Evolutionary conservation across 495 filamentous ascomycete species (phyloP).

Genomic region (Chaetomidium leptoderma): DNA sequence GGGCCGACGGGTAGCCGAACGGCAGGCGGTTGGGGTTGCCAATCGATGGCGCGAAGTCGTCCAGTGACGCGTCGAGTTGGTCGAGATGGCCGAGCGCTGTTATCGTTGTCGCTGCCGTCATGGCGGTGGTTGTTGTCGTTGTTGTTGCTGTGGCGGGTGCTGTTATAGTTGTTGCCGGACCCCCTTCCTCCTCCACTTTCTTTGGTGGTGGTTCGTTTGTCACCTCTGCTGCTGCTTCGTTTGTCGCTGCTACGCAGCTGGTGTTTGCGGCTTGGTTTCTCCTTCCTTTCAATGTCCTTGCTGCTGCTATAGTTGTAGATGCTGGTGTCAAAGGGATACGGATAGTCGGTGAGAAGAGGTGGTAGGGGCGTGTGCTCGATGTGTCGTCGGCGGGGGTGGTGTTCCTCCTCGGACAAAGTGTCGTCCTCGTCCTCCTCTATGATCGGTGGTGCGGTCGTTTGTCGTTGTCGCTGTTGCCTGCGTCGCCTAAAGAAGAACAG

Average conservation of each 20-base stretch:
- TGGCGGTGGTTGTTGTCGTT: slow-evolving; percentile 12
- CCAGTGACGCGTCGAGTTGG: slow-evolving; percentile 68
- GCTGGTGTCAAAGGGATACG: slow-evolving; percentile 8
- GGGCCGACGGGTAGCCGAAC: slow-evolving; percentile 63
- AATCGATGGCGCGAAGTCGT: slow-evolving; percentile 63
- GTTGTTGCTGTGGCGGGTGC: neutral
- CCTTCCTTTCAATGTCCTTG: neutral
- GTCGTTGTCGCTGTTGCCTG: slow-evolving; percentile 8
- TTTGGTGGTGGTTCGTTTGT: slow-evolving; percentile 23
- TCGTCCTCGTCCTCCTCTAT: slow-evolving; percentile 22
- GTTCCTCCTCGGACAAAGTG: slow-evolving; percentile 4
- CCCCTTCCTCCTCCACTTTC: slow-evolving; percentile 8
- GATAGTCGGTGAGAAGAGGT: slow-evolving; percentile 21
- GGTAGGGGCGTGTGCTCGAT: slow-evolving; percentile 26
- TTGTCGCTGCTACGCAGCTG: slow-evolving; percentile 14
- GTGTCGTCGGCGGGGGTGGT: slow-evolving; percentile 17
- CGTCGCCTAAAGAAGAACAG: slow-evolving; percentile 15
- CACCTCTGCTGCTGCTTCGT: slow-evolving; percentile 13
- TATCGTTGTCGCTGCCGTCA: slow-evolving; percentile 43
- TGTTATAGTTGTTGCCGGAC: neutral
- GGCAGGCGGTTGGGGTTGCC: slow-evolving; percentile 38
- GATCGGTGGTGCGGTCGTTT: slow-evolving; percentile 11
- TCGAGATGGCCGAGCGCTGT: slow-evolving; percentile 55
- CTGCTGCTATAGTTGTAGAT: neutral
- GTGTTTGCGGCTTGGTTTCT: slow-evolving; percentile 5